Conservation (phyloP, 2,329 filamentous ascomycete genomes). For the Remersonia thermophila region DNA sequence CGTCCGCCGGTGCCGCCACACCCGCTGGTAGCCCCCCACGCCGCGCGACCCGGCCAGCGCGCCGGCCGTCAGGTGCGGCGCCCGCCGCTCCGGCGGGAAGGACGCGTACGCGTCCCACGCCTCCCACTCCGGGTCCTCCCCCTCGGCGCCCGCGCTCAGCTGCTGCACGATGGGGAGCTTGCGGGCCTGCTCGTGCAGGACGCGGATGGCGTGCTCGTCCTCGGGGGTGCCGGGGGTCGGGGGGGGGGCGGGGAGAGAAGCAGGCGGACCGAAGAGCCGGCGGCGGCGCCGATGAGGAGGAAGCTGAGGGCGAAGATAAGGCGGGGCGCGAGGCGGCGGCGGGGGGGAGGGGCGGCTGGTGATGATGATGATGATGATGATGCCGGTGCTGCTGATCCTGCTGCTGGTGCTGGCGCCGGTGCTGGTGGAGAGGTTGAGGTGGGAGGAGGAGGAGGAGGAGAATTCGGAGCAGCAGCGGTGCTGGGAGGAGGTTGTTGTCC, state of each 20-base stretch:
- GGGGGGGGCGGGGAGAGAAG: conserved; percentile 32
- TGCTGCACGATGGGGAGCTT: conserved; percentile 36
- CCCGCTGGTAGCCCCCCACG: conserved; percentile 40
- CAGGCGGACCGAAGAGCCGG: conserved; percentile 28
- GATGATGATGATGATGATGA: too few species aligned
- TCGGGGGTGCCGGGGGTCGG: conserved; percentile 26
- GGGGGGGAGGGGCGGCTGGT: too few species aligned
- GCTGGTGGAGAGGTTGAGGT: too few species aligned
- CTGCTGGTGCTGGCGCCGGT: too few species aligned
- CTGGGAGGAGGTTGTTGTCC: conserved; percentile 5
- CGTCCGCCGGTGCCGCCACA: conserved; percentile 50
- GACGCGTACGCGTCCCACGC: conserved; percentile 30
- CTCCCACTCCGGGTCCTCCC: conserved; percentile 26
- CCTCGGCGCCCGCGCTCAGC: conserved; percentile 17
- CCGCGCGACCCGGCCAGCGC: conserved; percentile 30
- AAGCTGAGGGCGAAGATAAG: conserved; percentile 24
- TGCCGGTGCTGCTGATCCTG: too few species aligned
- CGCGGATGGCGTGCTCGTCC: conserved; percentile 28
- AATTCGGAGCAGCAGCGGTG: too few species aligned
- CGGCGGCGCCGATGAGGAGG: conserved; percentile 28
- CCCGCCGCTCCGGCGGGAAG: conserved; percentile 8
- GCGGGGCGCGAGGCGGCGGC: too few species aligned
- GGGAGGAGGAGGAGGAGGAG: too few species aligned
- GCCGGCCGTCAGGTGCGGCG: conserved; percentile 28
- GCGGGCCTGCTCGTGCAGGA: conserved; percentile 31